Conservation (phyloP, 1,139 yeast species). For the Chernovozyma sophiae-reginae region DNA sequence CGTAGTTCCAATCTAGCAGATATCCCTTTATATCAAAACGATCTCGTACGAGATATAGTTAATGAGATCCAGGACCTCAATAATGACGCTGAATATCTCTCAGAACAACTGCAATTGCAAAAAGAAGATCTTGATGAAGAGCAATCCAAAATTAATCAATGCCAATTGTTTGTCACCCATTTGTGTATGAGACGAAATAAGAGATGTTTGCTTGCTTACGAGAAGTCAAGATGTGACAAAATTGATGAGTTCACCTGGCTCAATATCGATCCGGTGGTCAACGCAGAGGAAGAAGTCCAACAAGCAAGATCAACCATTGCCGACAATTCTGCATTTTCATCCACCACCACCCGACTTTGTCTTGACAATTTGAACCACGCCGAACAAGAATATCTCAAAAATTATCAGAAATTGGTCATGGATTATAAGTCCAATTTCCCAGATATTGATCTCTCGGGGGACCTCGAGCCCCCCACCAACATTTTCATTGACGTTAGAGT, state of each 20-base stretch:
- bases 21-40: constrained; percentile 72
- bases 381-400: constrained; percentile 75
- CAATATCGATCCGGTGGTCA: constrained; percentile 35
- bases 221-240: constrained; percentile 63
- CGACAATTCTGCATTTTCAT: constrained; percentile 11
- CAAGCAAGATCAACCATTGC: constrained; percentile 1
- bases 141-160: constrained; percentile 49
- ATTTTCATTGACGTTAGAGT: constrained; percentile 93
- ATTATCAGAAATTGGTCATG: constrained; percentile 67
- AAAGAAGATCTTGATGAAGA: constrained; percentile 24
- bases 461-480: constrained; percentile 83
- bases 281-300: constrained; percentile 17
- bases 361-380: constrained; percentile 62
- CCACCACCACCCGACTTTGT: constrained; percentile 28
- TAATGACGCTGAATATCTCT: constrained; percentile 43
- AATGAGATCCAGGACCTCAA: constrained; percentile 59
- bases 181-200: constrained; percentile 83
- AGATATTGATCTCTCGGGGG: constrained; percentile 86
- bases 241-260: constrained; percentile 73
- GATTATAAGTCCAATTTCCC: constrained; percentile 76
- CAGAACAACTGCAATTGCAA: constrained; percentile 19
- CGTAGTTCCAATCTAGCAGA: constrained; percentile 64
- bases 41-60: constrained; percentile 61
- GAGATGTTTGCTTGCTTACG: constrained; percentile 82
- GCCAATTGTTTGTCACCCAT: constrained; percentile 79